Evolutionary conservation across 352 stramenopile species (phyloP), one percentile per base, ranked within the genome.

Genomic region (Phytophthora kernoviae): DNA sequence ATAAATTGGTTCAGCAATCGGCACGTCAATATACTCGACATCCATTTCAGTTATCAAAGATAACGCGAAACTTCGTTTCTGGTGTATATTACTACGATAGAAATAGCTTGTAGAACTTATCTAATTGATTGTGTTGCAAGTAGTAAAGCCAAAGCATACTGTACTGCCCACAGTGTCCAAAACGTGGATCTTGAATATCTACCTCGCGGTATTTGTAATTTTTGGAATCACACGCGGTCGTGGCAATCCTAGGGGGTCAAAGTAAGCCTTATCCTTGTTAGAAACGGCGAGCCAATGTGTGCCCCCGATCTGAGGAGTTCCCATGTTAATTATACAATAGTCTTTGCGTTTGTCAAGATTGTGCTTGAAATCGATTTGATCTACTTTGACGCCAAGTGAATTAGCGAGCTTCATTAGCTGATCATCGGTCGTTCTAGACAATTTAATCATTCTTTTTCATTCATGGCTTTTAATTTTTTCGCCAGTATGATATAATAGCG

Each of bases 311-410:
- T 34, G 14, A n/a, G 48, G 48, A 2, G 37, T 47, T 4, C 48
- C 48, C 48, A 47, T 56, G 24, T 47, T 56, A 4, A 56, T 9
- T 14, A 47, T 56, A 30, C 2, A 21, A 27, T 56, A 56, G 27
- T 56, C 24, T 32, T 24, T 30, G 4, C 7, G 14, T 2, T 3
- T 34, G 18, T 55, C 24, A 5, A 55, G 21, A 14, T 56, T 33
- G 2, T 56, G 36, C 14, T 56, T 56, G n/a, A 47, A 47, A 11
- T 40, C 37, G 14, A 56, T 56, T 27, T 56, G 48, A 54, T 54
- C 47, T 12, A 54, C 33, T 22, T 41, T 17, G 20, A 45, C 34
- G 8, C 12, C 33, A 3, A 54, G 15, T 22, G 47, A 7, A 17
- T 15, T 45, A 2, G 47, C 47, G 2, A 54, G 34, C 41, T 45